Evolutionary conservation across 148 eudicot genomes (phyloP).

Genomic region (Dysphania ambrosioides): DNA sequence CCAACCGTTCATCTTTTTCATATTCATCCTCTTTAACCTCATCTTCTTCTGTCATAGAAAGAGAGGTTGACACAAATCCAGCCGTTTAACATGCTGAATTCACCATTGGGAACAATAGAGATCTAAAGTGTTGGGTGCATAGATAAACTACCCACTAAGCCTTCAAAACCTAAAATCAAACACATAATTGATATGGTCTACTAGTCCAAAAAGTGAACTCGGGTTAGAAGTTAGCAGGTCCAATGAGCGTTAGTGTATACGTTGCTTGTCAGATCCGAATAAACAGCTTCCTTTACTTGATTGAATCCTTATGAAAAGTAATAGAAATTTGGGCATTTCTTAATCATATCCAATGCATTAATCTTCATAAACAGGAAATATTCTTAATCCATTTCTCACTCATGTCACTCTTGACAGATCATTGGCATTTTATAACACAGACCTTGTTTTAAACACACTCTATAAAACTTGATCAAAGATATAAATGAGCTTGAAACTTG

Average conservation of each 20-base stretch:
- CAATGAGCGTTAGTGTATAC: slow-evolving; percentile 7
- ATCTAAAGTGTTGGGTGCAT: slow-evolving; percentile 23
- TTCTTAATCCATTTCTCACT: slow-evolving; percentile 16
- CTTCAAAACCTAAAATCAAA: slow-evolving; percentile 20
- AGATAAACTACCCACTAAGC: slow-evolving; percentile 15
- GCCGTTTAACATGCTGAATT: slow-evolving; percentile 36
- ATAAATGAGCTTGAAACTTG: background rate
- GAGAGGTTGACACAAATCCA: slow-evolving; percentile 39
- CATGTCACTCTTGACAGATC: slow-evolving; percentile 9
- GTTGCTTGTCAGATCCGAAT: slow-evolving; percentile 21
- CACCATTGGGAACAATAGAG: slow-evolving; percentile 26
- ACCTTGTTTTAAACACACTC: slow-evolving; percentile 11
- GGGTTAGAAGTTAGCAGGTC: slow-evolving; percentile 18
- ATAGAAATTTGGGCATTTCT: slow-evolving; percentile 5
- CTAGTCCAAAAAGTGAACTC: background rate
- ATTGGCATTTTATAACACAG: slow-evolving; percentile 4
- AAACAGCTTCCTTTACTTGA: slow-evolving; percentile 13
- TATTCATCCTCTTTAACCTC: slow-evolving; percentile 82
- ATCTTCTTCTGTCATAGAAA: slow-evolving; percentile 76
- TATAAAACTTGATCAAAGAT: slow-evolving; percentile 11
- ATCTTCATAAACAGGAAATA: slow-evolving; percentile 9
- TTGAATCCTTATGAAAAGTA: slow-evolving; percentile 18
- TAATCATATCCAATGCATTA: slow-evolving; percentile 14
- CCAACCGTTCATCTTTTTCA: slow-evolving; percentile 83
- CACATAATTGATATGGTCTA: slow-evolving; percentile 16